Evolutionary conservation across 345 rosid species (phyloP).

Genomic region (Gossypium sturtianum): DNA sequence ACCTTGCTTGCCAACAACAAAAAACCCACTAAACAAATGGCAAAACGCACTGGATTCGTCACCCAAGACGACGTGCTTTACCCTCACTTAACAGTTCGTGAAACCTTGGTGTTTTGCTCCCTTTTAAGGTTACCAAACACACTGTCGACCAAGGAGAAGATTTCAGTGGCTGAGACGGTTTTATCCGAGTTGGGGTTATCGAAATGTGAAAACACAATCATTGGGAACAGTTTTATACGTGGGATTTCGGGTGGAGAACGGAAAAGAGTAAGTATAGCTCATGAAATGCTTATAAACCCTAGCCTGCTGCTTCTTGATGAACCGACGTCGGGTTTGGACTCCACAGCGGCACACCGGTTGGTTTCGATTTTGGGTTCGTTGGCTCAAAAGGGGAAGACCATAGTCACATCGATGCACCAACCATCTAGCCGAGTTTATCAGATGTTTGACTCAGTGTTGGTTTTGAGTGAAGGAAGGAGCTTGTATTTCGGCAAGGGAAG

Average conservation of each 20-base stretch:
- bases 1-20: conserved; percentile 56
- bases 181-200: conserved; percentile 69
- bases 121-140: conserved; percentile 57
- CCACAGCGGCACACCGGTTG: conserved; percentile 84
- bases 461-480: conserved; percentile 74
- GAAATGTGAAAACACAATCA: conserved; percentile 73
- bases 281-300: conserved; percentile 81
- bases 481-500: conserved; percentile 74
- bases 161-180: conserved; percentile 54
- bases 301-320: conserved; percentile 81
- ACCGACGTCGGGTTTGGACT: conserved; percentile 92
- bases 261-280: conserved; percentile 79
- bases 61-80: conserved; percentile 85
- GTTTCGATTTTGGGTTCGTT: conserved; percentile 50
- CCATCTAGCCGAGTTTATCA: conserved; percentile 87
- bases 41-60: conserved; percentile 77
- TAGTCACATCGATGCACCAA: conserved; percentile 83
- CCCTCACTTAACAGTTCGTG: conserved; percentile 85
- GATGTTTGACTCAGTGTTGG: conserved; percentile 70
- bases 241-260: conserved; percentile 93
- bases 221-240: conserved; percentile 74
- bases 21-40: conserved; percentile 38
- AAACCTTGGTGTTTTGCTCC: conserved; percentile 78
- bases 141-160: conserved; percentile 46
- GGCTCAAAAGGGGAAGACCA: conserved; percentile 65